Base-by-base conservation (phyloP, 176 grass and related monocot species). In the Carex littledalei region DNA sequence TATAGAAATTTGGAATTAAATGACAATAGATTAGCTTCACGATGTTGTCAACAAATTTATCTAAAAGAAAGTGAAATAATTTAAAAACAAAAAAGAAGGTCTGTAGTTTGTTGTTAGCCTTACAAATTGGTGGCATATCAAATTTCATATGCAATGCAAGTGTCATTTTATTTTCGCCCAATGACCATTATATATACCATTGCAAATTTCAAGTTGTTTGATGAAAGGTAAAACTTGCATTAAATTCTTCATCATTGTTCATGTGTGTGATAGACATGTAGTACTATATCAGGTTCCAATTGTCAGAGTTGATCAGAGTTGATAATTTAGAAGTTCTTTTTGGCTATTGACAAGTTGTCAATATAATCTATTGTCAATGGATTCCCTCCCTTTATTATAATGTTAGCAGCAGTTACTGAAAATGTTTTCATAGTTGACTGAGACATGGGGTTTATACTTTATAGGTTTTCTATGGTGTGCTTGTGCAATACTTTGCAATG, bases 401-500 rank as follows among this genome's bases (percentile, higher is more conserved):
- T 88, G 95, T 95, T 71, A 98, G 91, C 39, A 41, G 39, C 5
- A 41, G 6, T 55, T 77, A 13, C 22, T 29, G 13, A 77, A 54
- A 9, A 77, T 55, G 47, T 55, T 55, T 70, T 47, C 39, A 21
- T 73, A 47, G 75, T 56, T 17, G 34, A 68, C 2, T 32, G 85
- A 29, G 53, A 56, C 15, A 82, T 92, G 10, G 18, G 18, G 67
- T 81, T 39, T 83, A 75, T 75, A 50, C 21, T 91, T 86, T 75
- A 63, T 86, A 98, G 95, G 88, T 95, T 72, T 98, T 98, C 72
- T 98, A 98, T 84, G 93, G 93, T 86, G 82, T 98, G 85, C 88
- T 98, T 45, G 70, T 98, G 67, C 95, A 98, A 86, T 98, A 98
- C 76, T 93, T 95, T 84, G 95, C 95, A 71, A 80, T 93, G 77